phyloP scores from a whole-genome alignment of 2,329 filamentous ascomycete species.

The Cladophialophora psammophila region DNA sequence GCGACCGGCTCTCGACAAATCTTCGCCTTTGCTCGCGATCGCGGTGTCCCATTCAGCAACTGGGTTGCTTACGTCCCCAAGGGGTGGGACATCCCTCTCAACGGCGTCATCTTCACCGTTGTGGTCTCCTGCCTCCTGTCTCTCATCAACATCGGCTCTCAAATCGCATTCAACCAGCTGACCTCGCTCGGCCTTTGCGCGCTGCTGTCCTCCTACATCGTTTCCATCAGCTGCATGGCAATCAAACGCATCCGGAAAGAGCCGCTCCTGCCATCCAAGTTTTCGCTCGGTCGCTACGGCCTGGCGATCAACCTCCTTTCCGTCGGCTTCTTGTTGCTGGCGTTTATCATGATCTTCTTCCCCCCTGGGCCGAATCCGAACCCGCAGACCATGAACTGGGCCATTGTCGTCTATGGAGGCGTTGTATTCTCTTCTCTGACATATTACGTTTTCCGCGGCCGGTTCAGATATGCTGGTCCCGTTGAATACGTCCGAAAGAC shows the following conservation, averaged over 20 bases:
- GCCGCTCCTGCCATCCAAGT: conserved; percentile 46
- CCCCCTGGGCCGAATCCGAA: conserved; percentile 28
- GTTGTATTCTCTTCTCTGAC: conserved; percentile 38
- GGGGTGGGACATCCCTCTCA: conserved; percentile 28
- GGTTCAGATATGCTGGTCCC: conserved; percentile 41
- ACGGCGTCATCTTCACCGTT: conserved; percentile 51
- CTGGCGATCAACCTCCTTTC: conserved; percentile 49
- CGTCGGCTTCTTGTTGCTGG: conserved; percentile 35
- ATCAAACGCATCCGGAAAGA: conserved; percentile 46
- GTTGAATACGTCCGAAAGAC: conserved; percentile 40
- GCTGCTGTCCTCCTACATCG: conserved; percentile 49
- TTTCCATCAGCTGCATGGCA: conserved; percentile 47
- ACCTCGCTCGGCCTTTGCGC: conserved; percentile 49
- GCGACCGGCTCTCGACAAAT: conserved; percentile 49
- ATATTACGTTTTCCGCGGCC: conserved; percentile 39
- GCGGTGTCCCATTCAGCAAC: conserved; percentile 40
- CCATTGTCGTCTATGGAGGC: conserved; percentile 36
- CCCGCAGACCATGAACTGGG: conserved; percentile 42
- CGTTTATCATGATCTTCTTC: conserved; percentile 42
- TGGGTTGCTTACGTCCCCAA: conserved; percentile 27
- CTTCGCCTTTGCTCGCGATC: conserved; percentile 51
- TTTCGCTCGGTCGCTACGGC: conserved; percentile 49
- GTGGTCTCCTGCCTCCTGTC: conserved; percentile 54
- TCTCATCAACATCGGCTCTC: conserved; percentile 43
- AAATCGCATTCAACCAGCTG: conserved; percentile 51